Percentiles rank a stretch among this genome's conserved stretches.
Conservation (phyloP, 306 rosid genomes). For the Fagus sylvatica region DNA sequence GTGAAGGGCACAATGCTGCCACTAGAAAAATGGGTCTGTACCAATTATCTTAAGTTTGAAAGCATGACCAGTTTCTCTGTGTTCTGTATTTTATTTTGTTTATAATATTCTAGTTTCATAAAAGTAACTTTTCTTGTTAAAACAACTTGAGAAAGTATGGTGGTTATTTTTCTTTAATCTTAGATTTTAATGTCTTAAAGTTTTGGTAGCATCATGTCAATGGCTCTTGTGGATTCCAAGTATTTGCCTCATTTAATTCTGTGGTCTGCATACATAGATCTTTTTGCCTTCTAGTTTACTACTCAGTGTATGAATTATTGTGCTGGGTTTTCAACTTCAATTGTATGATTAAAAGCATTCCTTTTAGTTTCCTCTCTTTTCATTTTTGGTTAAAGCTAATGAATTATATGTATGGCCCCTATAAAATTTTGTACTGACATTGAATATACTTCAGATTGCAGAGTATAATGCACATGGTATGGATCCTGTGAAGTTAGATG, state of each 20-base stretch:
- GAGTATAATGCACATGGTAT: conserved; percentile 53
- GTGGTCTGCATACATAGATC: too few relatives aligned
- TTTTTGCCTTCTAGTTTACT: too few relatives aligned
- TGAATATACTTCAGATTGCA: conserved; percentile 53
- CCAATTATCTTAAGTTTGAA: conserved; percentile 12
- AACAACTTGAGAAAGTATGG: neutral
- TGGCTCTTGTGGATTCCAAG: neutral
- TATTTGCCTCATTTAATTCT: too few relatives aligned
- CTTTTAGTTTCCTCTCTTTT: neutral
- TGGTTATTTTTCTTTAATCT: neutral
- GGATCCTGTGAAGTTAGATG: conserved; percentile 57
- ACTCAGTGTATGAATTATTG: too few relatives aligned
- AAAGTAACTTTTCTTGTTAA: neutral
- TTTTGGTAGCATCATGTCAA: neutral
- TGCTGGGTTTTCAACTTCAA: too few relatives aligned
- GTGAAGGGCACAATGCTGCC: conserved; percentile 82
- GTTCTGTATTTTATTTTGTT: conserved; percentile 16
- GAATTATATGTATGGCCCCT: neutral
- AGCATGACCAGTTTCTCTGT: neutral
- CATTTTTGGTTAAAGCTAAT: neutral
- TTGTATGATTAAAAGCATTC: neutral
- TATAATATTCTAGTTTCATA: neutral
- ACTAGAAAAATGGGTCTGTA: conserved; percentile 94
- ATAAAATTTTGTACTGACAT: conserved; percentile 26
- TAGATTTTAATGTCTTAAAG: neutral